Conservation (phyloP, 768 basidiomycete species). For the Artomyces pyxidatus region DNA sequence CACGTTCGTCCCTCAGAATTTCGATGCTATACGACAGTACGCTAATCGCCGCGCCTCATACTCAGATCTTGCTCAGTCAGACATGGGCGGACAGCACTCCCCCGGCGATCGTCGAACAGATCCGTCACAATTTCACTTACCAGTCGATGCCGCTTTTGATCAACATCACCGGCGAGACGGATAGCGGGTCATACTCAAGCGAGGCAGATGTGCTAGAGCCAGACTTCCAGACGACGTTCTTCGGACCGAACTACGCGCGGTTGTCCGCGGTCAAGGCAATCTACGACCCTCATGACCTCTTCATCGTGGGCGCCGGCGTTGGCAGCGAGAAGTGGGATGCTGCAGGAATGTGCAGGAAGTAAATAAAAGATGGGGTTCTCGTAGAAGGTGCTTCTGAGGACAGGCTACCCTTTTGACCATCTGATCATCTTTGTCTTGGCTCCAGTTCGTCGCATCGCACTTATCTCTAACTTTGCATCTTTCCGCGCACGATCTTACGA, state of each 20-base stretch:
- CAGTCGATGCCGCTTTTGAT: constrained; percentile 5
- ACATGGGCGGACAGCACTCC: neutral
- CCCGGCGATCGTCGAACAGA: neutral
- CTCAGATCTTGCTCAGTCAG: neutral
- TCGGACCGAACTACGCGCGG: neutral
- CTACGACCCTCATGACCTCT: constrained; percentile 2
- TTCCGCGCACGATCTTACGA: no score
- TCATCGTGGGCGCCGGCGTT: constrained; percentile 14
- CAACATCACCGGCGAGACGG: constrained; percentile 6
- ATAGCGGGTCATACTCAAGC: constrained; percentile 12
- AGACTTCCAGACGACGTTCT: constrained; percentile 13
- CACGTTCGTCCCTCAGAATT: constrained; percentile 21
- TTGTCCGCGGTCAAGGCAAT: neutral
- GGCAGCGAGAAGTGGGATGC: constrained; percentile 13
- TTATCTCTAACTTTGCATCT: no score
- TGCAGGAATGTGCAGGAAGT: neutral
- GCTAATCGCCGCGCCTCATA: neutral
- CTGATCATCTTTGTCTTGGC: no score
- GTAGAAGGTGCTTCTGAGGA: no score
- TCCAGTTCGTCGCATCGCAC: no score
- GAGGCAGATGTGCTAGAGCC: constrained; percentile 15
- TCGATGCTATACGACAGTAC: neutral
- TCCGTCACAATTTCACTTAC: neutral
- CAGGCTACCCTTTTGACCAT: no score
- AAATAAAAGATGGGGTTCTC: no score